Base-by-base conservation (phyloP, 2,329 filamentous ascomycete genomes). In the Neonectria punicea region DNA sequence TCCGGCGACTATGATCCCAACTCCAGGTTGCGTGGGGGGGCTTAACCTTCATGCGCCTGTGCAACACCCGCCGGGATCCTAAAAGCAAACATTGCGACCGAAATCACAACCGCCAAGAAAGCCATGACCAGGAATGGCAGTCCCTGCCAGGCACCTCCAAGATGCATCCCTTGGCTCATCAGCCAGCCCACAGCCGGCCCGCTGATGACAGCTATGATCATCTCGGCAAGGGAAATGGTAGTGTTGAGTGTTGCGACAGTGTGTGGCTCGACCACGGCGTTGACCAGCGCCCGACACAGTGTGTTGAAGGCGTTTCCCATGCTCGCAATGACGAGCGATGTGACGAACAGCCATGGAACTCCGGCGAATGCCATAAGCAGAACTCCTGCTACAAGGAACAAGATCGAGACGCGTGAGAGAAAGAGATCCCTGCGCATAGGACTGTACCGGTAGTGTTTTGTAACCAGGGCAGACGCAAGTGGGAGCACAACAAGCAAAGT, bases 221-320 rank as follows among this genome's bases (percentile, higher is more conserved):
- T 83, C 65, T 89, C 85, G 34, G 85, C 72, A 25, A 87, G 78
- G 2, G 82, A 80, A 10, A 89, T 78, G 4, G 85, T 77, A 5
- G 83, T 85, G 71, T 88, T 89, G 25, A 88, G 76, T 0, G 83
- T 83, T 22, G 85, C 87, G 13, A 87, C 79, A 5, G 87, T 83
- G 63, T 86, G 82, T 22, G 82, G 80, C 67, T 86, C 85, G 13
- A 89, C 84, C 11, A 88, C 72, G 10, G 81, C 80, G 49, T 84
- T 87, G n/a, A 88, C 73, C 7, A 89, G 74, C 3, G 82, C 84
- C 36, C 87, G 80, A 18, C 84, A 73, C 1, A 87, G 71, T 0
- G 82, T 70, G 0, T 70, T 56, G 50, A 83, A 80, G 6, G 86
- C 85, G 14, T 70, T 69, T 0, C 87, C 86, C 1, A 85, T 65